These are phyloP conservation scores for Canna indica DNA, from an alignment of 176 grass and related monocot species.

Conservation along the genomic window DNA sequence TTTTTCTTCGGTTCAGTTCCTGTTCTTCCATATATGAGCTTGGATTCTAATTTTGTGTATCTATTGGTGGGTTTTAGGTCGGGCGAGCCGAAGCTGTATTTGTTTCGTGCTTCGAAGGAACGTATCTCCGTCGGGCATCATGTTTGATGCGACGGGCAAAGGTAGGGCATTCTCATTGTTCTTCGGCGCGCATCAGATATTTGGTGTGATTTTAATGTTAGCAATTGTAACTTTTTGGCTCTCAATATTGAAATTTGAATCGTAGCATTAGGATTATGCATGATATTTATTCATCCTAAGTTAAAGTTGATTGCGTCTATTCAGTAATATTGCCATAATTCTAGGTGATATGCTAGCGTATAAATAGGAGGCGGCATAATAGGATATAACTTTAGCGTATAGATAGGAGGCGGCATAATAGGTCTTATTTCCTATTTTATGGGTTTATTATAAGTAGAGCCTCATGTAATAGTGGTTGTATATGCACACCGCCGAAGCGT, in stretches of 20 bases:
- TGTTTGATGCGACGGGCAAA: conserved; percentile 23
- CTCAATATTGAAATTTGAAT: neutral
- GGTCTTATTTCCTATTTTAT: too few relatives aligned
- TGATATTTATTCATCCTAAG: too few relatives aligned
- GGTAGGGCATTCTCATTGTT: neutral
- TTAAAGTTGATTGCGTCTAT: too few relatives aligned
- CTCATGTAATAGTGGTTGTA: too few relatives aligned
- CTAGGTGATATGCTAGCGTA: too few relatives aligned
- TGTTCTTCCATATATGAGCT: neutral
- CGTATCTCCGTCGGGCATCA: conserved; percentile 16
- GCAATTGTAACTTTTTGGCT: neutral
- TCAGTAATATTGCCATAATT: too few relatives aligned
- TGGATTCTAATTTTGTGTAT: conserved; percentile 9
- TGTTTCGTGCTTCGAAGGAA: conserved; percentile 3
- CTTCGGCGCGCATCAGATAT: neutral
- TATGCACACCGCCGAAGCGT: too few relatives aligned
- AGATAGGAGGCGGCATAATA: too few relatives aligned
- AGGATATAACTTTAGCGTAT: too few relatives aligned
- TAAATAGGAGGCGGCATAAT: too few relatives aligned
- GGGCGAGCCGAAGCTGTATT: conserved; percentile 16
- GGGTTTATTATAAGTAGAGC: too few relatives aligned
- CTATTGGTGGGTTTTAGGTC: conserved; percentile 17
- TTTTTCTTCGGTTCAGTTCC: neutral
- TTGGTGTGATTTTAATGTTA: conserved; percentile 1
- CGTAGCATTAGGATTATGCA: too few relatives aligned